Evolutionary conservation across 495 filamentous ascomycete species (phyloP).

Genomic region (Trichoderma orchidacearum): DNA sequence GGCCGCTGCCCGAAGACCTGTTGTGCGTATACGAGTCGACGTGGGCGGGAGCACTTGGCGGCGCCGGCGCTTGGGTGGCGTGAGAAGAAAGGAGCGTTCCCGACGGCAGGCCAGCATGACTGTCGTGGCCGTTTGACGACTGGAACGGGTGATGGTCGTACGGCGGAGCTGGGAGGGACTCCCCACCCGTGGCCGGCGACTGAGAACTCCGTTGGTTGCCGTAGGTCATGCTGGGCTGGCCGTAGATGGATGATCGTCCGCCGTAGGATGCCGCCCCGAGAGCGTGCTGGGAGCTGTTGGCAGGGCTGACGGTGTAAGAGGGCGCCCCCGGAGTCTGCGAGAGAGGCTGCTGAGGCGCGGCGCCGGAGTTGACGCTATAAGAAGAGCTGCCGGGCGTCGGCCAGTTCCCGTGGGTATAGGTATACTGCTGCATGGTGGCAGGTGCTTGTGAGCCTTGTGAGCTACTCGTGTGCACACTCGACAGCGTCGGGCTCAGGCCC

Average conservation of each 20-base stretch:
- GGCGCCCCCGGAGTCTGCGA: conserved; percentile 11
- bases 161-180: conserved; percentile 9
- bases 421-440: conserved; percentile 18
- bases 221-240: conserved; percentile 25
- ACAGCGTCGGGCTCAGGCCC: conserved; percentile 43
- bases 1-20: conserved; percentile 34
- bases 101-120: not conserved
- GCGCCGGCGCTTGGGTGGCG: conserved; percentile 42
- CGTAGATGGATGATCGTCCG: conserved; percentile 21
- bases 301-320: conserved; percentile 1
- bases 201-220: conserved; percentile 17
- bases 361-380: conserved; percentile 40
- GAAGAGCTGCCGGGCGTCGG: conserved; percentile 39
- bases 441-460: conserved; percentile 36
- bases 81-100: too few relatives aligned
- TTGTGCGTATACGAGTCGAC: conserved; percentile 49
- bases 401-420: conserved; percentile 34
- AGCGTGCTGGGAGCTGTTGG: not conserved
- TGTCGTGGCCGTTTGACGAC: conserved; percentile 4
- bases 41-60: conserved; percentile 39
- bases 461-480: conserved; percentile 40
- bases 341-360: conserved; percentile 22
- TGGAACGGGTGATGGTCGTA: conserved; percentile 19
- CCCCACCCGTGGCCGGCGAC: conserved; percentile 17
- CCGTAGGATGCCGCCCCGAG: not conserved